Conservation (phyloP, 2,329 filamentous ascomycete genomes). For the Trichoderma gracile region DNA sequence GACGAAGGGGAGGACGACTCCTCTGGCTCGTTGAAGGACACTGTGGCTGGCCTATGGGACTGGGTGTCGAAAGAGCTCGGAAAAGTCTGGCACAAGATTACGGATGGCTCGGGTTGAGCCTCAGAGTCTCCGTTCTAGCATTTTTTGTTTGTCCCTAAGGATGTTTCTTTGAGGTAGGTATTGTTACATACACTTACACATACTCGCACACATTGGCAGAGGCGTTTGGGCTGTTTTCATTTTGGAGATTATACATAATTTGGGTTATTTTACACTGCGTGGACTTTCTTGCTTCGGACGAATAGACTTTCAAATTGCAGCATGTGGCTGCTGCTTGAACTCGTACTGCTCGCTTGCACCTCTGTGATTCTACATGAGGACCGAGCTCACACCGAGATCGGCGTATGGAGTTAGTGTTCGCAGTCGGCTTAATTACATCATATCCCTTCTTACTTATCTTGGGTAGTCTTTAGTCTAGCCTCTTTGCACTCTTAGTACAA, state of each 20-base stretch:
- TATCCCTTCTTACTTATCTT: too few relatives aligned
- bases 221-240: conserved; percentile 10
- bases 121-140: neutral
- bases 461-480: too few relatives aligned
- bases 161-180: too few relatives aligned
- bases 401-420: too few relatives aligned
- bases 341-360: too few relatives aligned
- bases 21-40: conserved; percentile 34
- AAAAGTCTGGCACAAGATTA: conserved; percentile 50
- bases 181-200: neutral
- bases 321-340: neutral
- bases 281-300: neutral
- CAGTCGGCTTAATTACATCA: too few relatives aligned
- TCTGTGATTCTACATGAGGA: too few relatives aligned
- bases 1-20: conserved; percentile 29
- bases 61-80: conserved; percentile 54
- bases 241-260: neutral
- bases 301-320: neutral
- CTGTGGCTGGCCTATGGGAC: conserved; percentile 48
- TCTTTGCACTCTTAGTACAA: too few relatives aligned
- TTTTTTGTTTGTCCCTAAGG: too few relatives aligned
- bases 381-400: too few relatives aligned
- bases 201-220: neutral
- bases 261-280: neutral
- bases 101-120: conserved; percentile 26